phyloP scores from a whole-genome alignment of 225 moss, liverwort and hornwort species.

The Bryum argenteum region DNA sequence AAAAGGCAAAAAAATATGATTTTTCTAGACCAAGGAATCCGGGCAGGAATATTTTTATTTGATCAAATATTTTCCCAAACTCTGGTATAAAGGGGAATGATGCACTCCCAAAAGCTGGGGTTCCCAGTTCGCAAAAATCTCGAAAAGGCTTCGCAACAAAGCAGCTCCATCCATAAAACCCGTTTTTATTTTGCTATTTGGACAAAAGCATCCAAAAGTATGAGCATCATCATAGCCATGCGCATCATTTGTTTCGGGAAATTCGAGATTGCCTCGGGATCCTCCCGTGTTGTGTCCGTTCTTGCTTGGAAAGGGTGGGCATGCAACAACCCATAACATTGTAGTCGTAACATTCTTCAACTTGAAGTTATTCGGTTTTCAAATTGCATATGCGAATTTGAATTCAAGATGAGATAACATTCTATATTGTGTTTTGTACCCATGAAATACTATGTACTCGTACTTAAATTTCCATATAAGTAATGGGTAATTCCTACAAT shows the following conservation, averaged over 20 bases:
- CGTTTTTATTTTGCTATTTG: not conserved
- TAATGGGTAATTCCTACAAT: too few relatives aligned
- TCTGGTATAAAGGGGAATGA: not conserved
- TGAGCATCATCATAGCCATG: not conserved
- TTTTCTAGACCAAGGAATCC: not conserved
- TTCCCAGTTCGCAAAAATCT: not conserved
- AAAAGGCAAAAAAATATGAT: not conserved
- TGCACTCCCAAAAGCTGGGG: constrained; percentile 14
- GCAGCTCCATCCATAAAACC: too few relatives aligned
- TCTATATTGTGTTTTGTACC: too few relatives aligned
- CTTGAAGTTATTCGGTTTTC: too few relatives aligned
- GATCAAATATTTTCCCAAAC: not conserved
- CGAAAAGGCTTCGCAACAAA: not conserved
- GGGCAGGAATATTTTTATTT: too few relatives aligned
- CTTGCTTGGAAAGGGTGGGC: not conserved
- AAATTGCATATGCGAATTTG: too few relatives aligned
- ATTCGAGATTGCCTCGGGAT: constrained; percentile 9
- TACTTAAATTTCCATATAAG: too few relatives aligned
- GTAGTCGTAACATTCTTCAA: too few relatives aligned
- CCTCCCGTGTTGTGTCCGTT: not conserved
- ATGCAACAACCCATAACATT: not conserved
- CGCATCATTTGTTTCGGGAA: not conserved
- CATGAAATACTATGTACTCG: too few relatives aligned
- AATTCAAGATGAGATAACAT: too few relatives aligned
- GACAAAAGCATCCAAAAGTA: not conserved